These are phyloP conservation scores for Afroboletus lepidellus DNA, from an alignment of 1,284 basidiomycete genomes.

Conservation along the genomic window DNA sequence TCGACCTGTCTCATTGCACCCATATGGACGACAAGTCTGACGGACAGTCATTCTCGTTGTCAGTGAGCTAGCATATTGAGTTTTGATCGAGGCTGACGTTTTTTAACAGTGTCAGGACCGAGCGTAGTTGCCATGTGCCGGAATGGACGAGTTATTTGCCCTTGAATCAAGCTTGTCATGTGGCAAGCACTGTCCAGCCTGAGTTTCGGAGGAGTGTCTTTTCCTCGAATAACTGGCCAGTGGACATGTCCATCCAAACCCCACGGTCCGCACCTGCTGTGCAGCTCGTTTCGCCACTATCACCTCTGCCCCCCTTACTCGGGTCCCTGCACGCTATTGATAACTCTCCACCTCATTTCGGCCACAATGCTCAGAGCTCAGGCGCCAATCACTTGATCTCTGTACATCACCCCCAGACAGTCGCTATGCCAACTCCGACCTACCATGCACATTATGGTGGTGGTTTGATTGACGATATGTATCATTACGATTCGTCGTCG, in stretches of 20 bases:
- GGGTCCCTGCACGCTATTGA: neutral
- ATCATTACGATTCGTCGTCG: neutral
- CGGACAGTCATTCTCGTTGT: neutral
- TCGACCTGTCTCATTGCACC: neutral
- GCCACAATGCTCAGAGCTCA: neutral
- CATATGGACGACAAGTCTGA: neutral
- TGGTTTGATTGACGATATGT: constrained; percentile 4
- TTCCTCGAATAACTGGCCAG: neutral
- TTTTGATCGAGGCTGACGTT: neutral
- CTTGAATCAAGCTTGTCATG: neutral
- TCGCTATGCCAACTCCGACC: constrained; percentile 9
- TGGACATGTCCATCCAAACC: neutral
- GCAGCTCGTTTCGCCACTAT: neutral
- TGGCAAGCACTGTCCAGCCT: neutral
- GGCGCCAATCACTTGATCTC: neutral
- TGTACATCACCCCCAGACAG: neutral
- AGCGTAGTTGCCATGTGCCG: neutral
- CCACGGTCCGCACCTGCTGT: neutral
- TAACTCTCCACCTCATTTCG: neutral
- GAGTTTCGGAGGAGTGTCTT: neutral
- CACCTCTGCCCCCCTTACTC: neutral
- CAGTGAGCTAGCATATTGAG: neutral
- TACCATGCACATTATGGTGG: neutral
- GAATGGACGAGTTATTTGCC: neutral
- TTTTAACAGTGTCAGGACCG: neutral